Evolutionary conservation across 306 rosid genomes (phyloP), one percentile per base, ranked within the genome.

Genomic region (Cucurbita moschata): DNA sequence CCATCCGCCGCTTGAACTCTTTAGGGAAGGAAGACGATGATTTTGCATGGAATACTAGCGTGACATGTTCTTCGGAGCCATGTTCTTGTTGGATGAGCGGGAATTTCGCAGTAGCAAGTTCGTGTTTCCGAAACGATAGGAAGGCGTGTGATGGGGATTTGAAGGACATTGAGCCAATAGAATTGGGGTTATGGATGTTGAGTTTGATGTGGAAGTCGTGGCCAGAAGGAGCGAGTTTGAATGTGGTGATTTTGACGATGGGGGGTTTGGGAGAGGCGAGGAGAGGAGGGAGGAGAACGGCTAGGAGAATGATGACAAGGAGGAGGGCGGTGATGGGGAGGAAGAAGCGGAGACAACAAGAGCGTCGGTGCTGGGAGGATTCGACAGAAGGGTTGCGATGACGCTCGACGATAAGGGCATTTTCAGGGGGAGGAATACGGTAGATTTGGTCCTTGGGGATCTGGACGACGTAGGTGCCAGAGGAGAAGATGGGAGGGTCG

Each of bases 401-500:
- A 14, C 37, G 64, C 35, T 87, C 78, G 5, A 80, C 85, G 10
- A 91, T 52, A 4, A 6, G 19, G 16, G 89, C 86, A 26, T 91
- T 86, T 67, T 86, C 83, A 0, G 88, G 85, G 0, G 88, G 82
- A 1, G 96, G 96, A 7, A 87, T 61, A 0, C 85, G 89, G 67
- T 87, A 91, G 68, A 89, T 78, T 79, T 88, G 96, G 53, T 91
- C 89, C 56, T 86, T 89, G 6, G 96, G 92, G 63, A 89, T 83
- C 19, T 85, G 89, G 38, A 91, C 87, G 21, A 91, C 76, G 61
- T 83, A 91, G 40, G 88, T 85, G 16, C 80, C 84, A 0, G 81
- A 12, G 0, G 72, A 23, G 47, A 50, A 60, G 37, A 15, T 1
- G 10, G 47, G 11, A 14, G 51, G 71, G 75, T 5, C 60, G 47